phyloP scores from a whole-genome alignment of 768 basidiomycete species.

The Sistotremastrum niveocremeum region DNA sequence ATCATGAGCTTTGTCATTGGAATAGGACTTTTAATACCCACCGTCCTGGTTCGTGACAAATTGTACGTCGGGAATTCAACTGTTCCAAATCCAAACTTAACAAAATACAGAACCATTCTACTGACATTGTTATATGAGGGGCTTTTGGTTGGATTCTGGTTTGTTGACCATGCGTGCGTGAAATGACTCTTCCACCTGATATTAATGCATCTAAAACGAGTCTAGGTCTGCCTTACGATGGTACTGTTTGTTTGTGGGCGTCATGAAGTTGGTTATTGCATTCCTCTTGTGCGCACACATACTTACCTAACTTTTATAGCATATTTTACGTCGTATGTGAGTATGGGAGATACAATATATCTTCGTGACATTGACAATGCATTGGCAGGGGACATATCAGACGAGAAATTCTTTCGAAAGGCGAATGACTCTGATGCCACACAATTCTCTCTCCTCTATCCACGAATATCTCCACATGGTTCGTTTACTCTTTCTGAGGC shows the following conservation, averaged over 20 bases:
- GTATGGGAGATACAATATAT: slow-evolving; percentile 14
- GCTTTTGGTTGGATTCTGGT: slow-evolving; percentile 87
- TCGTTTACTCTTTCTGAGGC: slow-evolving; percentile 12
- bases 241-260: slow-evolving; percentile 72
- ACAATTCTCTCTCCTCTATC: slow-evolving; percentile 70
- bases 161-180: slow-evolving; percentile 78
- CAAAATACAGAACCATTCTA: slow-evolving; percentile 55
- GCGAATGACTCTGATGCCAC: slow-evolving; percentile 87
- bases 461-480: slow-evolving; percentile 61
- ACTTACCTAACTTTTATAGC: slow-evolving; percentile 22
- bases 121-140: slow-evolving; percentile 76
- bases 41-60: slow-evolving; percentile 81
- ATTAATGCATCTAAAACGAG: slow-evolving; percentile 7
- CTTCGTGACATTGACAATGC: not conserved
- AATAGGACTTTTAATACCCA: slow-evolving; percentile 73
- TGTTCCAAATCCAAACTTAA: not conserved
- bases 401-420: slow-evolving; percentile 92
- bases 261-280: slow-evolving; percentile 56
- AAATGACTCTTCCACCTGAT: slow-evolving; percentile 5
- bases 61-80: slow-evolving; percentile 38
- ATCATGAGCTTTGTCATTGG: slow-evolving; percentile 85
- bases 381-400: slow-evolving; percentile 74
- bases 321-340: slow-evolving; percentile 79
- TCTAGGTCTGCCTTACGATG: slow-evolving; percentile 65
- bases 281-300: slow-evolving; percentile 4